Base-by-base conservation (phyloP, 306 rosid genomes). In the Nissolia schottii region DNA sequence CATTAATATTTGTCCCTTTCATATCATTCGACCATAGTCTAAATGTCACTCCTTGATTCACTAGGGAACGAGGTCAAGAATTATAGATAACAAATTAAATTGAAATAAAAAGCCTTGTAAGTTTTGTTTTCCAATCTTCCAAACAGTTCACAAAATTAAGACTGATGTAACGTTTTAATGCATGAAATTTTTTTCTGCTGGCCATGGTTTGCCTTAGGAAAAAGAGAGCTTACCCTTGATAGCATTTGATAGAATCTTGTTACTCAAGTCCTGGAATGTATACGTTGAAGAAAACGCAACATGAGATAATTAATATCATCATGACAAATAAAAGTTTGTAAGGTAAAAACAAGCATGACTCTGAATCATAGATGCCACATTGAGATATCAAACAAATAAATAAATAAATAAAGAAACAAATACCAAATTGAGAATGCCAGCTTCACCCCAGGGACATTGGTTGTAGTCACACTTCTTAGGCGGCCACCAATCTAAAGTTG, bases 401-500 rank as follows among this genome's bases (percentile, higher is more conserved):
- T 37, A 48, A 20, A 15, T n/a, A 34, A 7, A 16, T 57, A n/a
- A n/a, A n/a, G n/a, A n/a, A n/a, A n/a, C n/a, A n/a, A n/a, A n/a
- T n/a, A 87, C 91, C 88, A 90, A 18, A 41, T 81, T 84, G 2
- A 79, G 67, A 40, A 86, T 48, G 64, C 91, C 88, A 5, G 91
- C 40, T 2, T 77, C 29, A 14, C 71, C 84, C 93, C 90, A 90
- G 0, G 96, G 91, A 34, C 96, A 84, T 10, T 87, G 88, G n/a
- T n/a, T 23, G 35, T 90, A 84, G 27, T 90, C 87, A 67, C 91
- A 87, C 53, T 90, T 87, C 1, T 74, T 18, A 34, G 67, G 0
- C 13, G 93, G 96, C 93, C 96, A 90, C 89, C 89, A 87, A 49
- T 87, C 91, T 5, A 90, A 8, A 43, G 96, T 86, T 29, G 91